phyloP scores from a whole-genome alignment of 2,329 filamentous ascomycete species.

The Mycogone perniciosa region DNA sequence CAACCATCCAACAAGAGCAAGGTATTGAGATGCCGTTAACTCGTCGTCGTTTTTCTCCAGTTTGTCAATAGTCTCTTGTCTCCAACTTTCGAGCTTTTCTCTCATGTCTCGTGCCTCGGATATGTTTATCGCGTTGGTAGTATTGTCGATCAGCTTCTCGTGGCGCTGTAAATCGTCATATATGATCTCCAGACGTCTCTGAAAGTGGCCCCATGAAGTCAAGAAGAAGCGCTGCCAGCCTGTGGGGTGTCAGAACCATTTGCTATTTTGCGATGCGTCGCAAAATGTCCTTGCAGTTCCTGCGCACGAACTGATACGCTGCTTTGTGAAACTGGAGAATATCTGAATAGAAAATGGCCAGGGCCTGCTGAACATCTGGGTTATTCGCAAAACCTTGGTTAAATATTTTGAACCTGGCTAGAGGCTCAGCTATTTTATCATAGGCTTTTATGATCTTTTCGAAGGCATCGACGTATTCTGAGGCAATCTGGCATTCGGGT shows the following conservation, averaged over 20 bases:
- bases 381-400: slow-evolving; percentile 23
- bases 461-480: slow-evolving; percentile 34
- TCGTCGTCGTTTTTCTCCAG: neutral
- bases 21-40: neutral
- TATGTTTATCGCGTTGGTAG: neutral
- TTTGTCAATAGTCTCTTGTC: neutral
- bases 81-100: neutral
- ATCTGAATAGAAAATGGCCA: slow-evolving; percentile 41
- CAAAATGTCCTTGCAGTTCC: slow-evolving; percentile 19
- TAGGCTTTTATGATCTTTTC: slow-evolving; percentile 37
- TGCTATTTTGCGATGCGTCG: no score
- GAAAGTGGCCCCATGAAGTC: slow-evolving; percentile 13
- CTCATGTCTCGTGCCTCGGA: neutral
- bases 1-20: slow-evolving; percentile 22
- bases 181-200: slow-evolving; percentile 5
- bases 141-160: slow-evolving; percentile 4
- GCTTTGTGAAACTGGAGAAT: slow-evolving; percentile 42
- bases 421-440: slow-evolving; percentile 29
- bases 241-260: slow-evolving; percentile 12
- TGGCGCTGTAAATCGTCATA: slow-evolving; percentile 3
- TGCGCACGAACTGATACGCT: slow-evolving; percentile 39
- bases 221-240: slow-evolving; percentile 19
- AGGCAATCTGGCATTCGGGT: slow-evolving; percentile 15
- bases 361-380: slow-evolving; percentile 31
- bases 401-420: slow-evolving; percentile 34